Evolutionary conservation across 768 basidiomycete species (phyloP).

Genomic region (Mrakia frigida): DNA sequence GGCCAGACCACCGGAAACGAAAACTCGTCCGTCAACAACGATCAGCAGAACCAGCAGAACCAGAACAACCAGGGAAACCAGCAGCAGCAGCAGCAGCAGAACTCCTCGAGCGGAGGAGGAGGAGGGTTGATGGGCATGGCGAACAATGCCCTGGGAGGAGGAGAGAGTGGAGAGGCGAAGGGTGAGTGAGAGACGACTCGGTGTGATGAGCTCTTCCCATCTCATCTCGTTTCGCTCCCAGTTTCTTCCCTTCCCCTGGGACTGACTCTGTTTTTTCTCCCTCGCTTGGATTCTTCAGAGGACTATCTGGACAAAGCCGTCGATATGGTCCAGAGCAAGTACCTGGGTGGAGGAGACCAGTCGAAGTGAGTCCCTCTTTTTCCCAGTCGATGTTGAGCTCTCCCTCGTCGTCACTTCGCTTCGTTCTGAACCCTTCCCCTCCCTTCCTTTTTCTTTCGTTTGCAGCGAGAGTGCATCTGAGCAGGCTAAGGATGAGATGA

Average conservation of each 20-base stretch:
- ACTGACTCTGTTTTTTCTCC: no score
- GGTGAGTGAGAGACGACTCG: neutral
- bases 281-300: neutral
- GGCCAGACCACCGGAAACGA: neutral
- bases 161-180: neutral
- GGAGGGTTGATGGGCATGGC: neutral
- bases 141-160: neutral
- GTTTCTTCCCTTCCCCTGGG: no score
- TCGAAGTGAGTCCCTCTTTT: neutral
- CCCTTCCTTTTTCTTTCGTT: neutral
- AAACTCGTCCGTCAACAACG: neutral
- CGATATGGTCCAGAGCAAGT: neutral
- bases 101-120: neutral
- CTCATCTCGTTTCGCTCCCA: neutral
- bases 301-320: neutral
- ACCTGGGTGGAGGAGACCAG: neutral
- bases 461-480: neutral
- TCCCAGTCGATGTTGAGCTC: neutral
- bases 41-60: conserved; percentile 4
- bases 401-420: neutral
- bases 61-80: neutral
- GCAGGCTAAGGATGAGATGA: conserved; percentile 5
- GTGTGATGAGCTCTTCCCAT: neutral
- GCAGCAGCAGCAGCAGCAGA: neutral
- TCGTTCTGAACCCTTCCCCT: neutral